These are phyloP conservation scores for Pleodorina starrii DNA, from an alignment of 139 green algal species.

Conservation along the genomic window DNA sequence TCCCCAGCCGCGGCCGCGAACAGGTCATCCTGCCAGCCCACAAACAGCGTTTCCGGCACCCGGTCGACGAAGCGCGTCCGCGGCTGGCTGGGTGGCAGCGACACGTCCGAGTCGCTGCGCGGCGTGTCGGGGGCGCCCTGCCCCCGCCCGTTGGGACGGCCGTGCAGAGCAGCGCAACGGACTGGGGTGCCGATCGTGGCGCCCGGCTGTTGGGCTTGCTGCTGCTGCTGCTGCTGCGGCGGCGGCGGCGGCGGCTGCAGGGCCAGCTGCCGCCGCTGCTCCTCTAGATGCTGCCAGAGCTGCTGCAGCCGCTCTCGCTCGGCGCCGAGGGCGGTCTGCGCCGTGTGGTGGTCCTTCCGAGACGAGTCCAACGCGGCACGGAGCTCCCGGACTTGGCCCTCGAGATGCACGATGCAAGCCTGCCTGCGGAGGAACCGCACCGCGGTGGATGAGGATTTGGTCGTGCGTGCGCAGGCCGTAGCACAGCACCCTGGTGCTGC, in stretches of 20 bases:
- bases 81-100: constrained; percentile 33
- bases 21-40: neutral
- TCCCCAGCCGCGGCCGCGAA: neutral
- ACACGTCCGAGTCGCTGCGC: constrained; percentile 16
- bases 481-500: no score
- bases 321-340: neutral
- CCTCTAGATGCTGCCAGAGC: neutral
- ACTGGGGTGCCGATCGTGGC: neutral
- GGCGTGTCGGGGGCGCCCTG: neutral
- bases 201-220: neutral
- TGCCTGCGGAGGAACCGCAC: neutral
- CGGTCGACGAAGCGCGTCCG: neutral
- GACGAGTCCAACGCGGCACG: neutral
- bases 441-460: no score
- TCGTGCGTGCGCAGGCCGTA: no score
- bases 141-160: no score
- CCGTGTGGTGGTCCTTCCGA: neutral
- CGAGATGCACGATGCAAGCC: neutral
- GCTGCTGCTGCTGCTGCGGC: neutral
- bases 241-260: neutral
- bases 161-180: no score
- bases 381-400: neutral
- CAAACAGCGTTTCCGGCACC: constrained; percentile 16
- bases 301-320: neutral
- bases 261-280: neutral